Conservation (phyloP, 2,329 filamentous ascomycete species). For the Colletotrichum sp. region DNA sequence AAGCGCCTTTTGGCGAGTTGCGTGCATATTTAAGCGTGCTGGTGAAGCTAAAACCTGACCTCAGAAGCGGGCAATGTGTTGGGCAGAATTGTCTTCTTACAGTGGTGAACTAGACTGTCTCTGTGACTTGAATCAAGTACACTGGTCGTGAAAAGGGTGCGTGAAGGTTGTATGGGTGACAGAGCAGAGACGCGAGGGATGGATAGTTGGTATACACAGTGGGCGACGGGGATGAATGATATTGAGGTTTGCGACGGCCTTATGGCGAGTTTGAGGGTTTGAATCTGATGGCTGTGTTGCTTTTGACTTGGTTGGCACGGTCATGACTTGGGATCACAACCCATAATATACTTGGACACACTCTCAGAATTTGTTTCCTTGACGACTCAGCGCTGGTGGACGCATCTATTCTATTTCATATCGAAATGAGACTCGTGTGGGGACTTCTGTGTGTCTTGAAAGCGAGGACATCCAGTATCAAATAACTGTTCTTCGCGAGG, state of each 20-base stretch:
- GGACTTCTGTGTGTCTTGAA: too few species aligned
- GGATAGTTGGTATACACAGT: fast-evolving
- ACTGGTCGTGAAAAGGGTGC: fast-evolving
- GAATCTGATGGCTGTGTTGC: neutral
- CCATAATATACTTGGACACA: too few species aligned
- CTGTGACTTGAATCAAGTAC: neutral
- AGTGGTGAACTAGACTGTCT: too few species aligned
- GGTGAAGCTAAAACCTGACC: fast-evolving
- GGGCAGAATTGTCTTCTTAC: too few species aligned
- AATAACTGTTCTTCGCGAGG: too few species aligned
- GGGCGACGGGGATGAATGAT: fast-evolving
- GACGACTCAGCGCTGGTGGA: fast-evolving
- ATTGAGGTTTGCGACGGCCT: fast-evolving
- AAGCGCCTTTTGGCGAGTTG: fast-evolving
- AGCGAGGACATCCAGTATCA: too few species aligned
- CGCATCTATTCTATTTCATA: too few species aligned
- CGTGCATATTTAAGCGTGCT: neutral
- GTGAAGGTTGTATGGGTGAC: too few species aligned
- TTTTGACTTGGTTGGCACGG: neutral
- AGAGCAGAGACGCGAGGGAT: fast-evolving
- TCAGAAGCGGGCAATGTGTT: neutral
- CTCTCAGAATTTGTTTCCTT: too few species aligned
- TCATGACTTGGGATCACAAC: neutral
- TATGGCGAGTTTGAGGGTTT: fast-evolving
- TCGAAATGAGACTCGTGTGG: too few species aligned